phyloP scores from a whole-genome alignment of 257 asterid genomes.

The Solanum habrochaites region DNA sequence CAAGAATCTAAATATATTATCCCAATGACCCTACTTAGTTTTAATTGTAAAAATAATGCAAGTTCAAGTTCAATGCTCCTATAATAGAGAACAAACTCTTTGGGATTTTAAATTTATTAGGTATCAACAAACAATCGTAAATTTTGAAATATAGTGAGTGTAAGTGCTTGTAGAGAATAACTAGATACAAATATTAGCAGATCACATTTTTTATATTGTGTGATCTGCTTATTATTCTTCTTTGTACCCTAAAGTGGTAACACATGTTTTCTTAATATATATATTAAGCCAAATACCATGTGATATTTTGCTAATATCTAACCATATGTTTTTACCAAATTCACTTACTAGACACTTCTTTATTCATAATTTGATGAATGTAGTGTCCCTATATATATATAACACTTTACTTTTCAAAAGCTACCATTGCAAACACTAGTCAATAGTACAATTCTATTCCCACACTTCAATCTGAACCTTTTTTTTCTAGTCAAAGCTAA shows the following conservation, averaged over 20 bases:
- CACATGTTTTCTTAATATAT: constrained; percentile 41
- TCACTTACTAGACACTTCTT: constrained; percentile 3
- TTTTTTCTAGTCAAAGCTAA: not conserved
- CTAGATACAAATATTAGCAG: not conserved
- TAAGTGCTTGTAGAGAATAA: not conserved
- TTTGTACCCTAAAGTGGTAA: constrained; percentile 41
- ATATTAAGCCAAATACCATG: constrained; percentile 55
- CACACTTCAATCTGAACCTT: not conserved
- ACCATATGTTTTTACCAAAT: constrained; percentile 27
- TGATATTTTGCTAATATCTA: constrained; percentile 30
- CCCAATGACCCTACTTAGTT: not conserved
- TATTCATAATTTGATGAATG: not conserved
- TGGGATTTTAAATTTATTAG: not conserved
- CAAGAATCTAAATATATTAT: not conserved
- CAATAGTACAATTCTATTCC: not conserved
- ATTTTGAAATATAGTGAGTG: not conserved
- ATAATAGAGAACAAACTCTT: not conserved
- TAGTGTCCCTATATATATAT: not conserved
- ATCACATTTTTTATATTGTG: constrained; percentile 1
- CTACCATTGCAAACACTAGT: not conserved
- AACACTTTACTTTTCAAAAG: not conserved
- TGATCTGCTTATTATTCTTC: not conserved
- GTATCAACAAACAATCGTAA: constrained; percentile 5
- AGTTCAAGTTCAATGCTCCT: constrained; percentile 30
- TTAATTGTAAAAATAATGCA: not conserved